A percentile compares a stretch with the other conserved stretches of the same genome.
Evolutionary conservation across 768 basidiomycete genomes (phyloP).

Genomic region (Rhodotorula kratochvilovae): DNA sequence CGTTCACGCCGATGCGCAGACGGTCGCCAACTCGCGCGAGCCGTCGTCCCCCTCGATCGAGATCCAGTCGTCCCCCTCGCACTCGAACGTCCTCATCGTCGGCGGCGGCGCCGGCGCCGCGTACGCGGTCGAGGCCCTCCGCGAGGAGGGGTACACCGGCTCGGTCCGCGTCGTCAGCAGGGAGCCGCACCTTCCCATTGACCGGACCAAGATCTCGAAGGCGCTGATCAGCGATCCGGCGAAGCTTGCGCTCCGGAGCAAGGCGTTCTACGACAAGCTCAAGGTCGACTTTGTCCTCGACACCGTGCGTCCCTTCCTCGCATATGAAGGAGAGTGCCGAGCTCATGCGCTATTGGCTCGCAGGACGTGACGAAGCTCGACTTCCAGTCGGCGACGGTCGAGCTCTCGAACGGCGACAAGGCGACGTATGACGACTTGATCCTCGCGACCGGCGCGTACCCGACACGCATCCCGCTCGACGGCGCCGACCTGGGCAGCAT

Average conservation of each 20-base stretch:
- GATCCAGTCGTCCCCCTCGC: conserved; percentile 26
- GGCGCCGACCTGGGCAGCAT: conserved; percentile 72
- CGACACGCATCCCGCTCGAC: conserved; percentile 70
- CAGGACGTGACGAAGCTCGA: conserved; percentile 67
- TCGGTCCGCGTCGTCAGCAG: conserved; percentile 73
- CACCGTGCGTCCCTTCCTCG: conserved; percentile 51
- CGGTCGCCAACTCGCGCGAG: conserved; percentile 13
- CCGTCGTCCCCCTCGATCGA: conserved; percentile 47
- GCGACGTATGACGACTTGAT: conserved; percentile 70
- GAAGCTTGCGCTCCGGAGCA: conserved; percentile 69
- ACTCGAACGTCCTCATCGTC: conserved; percentile 66
- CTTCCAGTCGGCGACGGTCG: conserved; percentile 59
- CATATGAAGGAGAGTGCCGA: too few species aligned
- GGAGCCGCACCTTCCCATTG: conserved; percentile 74
- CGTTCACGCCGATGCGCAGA: conserved; percentile 30
- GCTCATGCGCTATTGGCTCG: too few species aligned
- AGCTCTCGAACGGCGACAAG: conserved; percentile 60
- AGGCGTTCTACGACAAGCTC: conserved; percentile 63
- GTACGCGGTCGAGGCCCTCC: conserved; percentile 54
- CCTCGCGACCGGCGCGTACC: conserved; percentile 69
- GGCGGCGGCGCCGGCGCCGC: conserved; percentile 80
- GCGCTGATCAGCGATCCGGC: conserved; percentile 68
- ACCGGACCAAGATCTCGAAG: conserved; percentile 87
- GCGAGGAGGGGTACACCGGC: conserved; percentile 69
- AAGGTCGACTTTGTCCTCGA: conserved; percentile 63